Base-by-base conservation (phyloP, 371 early-diverging fungal genomes). In the Circinella minor region DNA sequence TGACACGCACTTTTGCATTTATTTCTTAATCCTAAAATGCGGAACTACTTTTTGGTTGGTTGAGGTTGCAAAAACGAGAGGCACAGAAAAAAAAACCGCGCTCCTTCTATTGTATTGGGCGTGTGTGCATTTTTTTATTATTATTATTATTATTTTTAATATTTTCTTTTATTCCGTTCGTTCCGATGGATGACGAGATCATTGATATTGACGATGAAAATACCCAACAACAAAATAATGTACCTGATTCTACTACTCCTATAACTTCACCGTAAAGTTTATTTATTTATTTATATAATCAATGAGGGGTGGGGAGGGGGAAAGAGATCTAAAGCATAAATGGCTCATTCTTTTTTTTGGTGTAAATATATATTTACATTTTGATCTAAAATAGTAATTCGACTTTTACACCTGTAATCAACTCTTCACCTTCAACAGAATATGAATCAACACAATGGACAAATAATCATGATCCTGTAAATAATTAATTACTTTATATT, bases 191-290 rank as follows among this genome's bases (percentile, higher is more conserved):
- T 38, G 75, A 78, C 55, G 76, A 78, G 18, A 65, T 74, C 49
- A 73, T 78, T 63, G 79, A 78, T 37, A 75, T 77, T 71, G 78
- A 73, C 20, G 69, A 66, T n/a, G 70, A 72, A 20, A 61, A 74
- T n/a, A 10, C 63, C 20, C 27, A 47, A 46, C 47, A 63, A 63
- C 46, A 4, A 8, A 5, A 37, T 9, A 65, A 15, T 18, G 51
- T 36, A 17, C 65, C 54, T 15, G 37, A 36, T 0, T 14, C 37
- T n/a, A 20, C 34, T 27, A 59, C 27, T 27, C 27, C 27, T 27
- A 27, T 27, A 27, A 27, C 15, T 37, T 43, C 11, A 43, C 5
- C 37, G 36, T 59, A 14, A 59, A 14, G 11, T 59, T 11, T 14
- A 6, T 14, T 59, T 14, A 6, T 14, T 59, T 59, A 7, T 34